A percentile compares a stretch with the other conserved stretches of the same genome.
phyloP scores from a whole-genome alignment of 2,329 filamentous ascomycete species.

The Chaetomiaceae sp. region DNA sequence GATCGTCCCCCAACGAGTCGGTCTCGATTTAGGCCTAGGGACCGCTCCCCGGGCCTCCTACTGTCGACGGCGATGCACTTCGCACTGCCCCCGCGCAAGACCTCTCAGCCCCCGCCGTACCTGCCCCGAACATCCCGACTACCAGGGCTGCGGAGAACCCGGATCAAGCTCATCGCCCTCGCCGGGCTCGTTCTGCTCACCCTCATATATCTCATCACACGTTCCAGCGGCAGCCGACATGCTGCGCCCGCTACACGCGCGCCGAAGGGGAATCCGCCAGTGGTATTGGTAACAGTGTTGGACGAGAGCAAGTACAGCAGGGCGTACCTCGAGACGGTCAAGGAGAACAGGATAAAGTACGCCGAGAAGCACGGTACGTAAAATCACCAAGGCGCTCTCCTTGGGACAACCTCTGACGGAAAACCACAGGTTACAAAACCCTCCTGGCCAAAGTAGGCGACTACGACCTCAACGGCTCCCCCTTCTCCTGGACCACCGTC shows the following conservation, averaged over 20 bases:
- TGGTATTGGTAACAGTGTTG: slow-evolving; percentile 81
- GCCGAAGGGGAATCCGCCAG: slow-evolving; percentile 54
- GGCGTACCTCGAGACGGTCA: slow-evolving; percentile 67
- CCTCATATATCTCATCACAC: slow-evolving; percentile 57
- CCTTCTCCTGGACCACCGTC: slow-evolving; percentile 69
- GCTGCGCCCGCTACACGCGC: slow-evolving; percentile 29
- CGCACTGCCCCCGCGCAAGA: slow-evolving; percentile 81
- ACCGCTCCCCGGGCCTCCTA: slow-evolving; percentile 3
- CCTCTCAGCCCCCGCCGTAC: slow-evolving; percentile 71
- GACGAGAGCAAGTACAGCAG: slow-evolving; percentile 62
- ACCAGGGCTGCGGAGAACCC: slow-evolving; percentile 45
- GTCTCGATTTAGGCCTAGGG: slow-evolving; percentile 9
- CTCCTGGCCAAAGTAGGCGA: slow-evolving; percentile 76
- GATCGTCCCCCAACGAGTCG: not conserved
- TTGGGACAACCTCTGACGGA: not conserved
- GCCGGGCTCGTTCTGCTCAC: slow-evolving; percentile 51
- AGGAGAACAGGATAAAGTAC: slow-evolving; percentile 79
- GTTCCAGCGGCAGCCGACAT: slow-evolving; percentile 27
- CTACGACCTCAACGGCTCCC: slow-evolving; percentile 63
- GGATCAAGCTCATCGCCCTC: slow-evolving; percentile 56
- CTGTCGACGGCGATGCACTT: slow-evolving; percentile 67
- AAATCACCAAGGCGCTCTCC: too few species aligned
- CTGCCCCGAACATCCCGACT: slow-evolving; percentile 54
- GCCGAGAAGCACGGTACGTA: slow-evolving; percentile 76
- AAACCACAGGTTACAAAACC: slow-evolving; percentile 67